These are phyloP conservation scores for Cicer judaicum DNA, from an alignment of 306 rosid genomes.

Conservation along the genomic window DNA sequence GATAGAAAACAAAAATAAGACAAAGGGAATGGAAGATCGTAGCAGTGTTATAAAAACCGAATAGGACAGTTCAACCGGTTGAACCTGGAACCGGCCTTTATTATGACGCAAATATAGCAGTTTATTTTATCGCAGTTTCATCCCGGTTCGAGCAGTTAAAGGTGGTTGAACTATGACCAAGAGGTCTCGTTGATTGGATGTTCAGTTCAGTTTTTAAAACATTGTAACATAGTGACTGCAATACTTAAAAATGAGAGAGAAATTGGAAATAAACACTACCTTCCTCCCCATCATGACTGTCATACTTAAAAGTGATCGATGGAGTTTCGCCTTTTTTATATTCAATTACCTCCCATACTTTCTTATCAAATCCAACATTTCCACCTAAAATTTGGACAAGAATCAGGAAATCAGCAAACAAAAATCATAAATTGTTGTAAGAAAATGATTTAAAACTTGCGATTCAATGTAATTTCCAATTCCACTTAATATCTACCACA, in stretches of 20 bases:
- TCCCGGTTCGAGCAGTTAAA: too few relatives aligned
- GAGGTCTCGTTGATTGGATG: too few relatives aligned
- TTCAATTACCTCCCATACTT: slow-evolving; percentile 81
- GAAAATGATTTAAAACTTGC: not conserved
- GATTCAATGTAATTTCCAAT: not conserved
- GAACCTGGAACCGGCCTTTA: too few relatives aligned
- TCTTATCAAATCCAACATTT: slow-evolving; percentile 80
- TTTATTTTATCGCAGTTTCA: too few relatives aligned
- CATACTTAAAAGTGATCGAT: slow-evolving; percentile 76
- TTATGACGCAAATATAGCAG: too few relatives aligned
- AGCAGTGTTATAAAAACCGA: not conserved
- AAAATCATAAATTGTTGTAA: not conserved
- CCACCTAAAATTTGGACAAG: slow-evolving; percentile 66
- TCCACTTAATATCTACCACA: not conserved
- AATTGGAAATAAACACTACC: slow-evolving; percentile 54
- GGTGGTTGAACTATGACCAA: too few relatives aligned
- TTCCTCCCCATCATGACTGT: slow-evolving; percentile 86
- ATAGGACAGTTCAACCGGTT: too few relatives aligned
- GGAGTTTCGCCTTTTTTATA: slow-evolving; percentile 67
- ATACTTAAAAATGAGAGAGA: not conserved
- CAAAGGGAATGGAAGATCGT: not conserved
- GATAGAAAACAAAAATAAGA: slow-evolving; percentile 30
- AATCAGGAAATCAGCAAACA: slow-evolving; percentile 24
- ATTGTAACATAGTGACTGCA: not conserved
- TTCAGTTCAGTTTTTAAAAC: too few relatives aligned